Conservation (phyloP, 2,329 filamentous ascomycete genomes). For the Neonectria faginata region DNA sequence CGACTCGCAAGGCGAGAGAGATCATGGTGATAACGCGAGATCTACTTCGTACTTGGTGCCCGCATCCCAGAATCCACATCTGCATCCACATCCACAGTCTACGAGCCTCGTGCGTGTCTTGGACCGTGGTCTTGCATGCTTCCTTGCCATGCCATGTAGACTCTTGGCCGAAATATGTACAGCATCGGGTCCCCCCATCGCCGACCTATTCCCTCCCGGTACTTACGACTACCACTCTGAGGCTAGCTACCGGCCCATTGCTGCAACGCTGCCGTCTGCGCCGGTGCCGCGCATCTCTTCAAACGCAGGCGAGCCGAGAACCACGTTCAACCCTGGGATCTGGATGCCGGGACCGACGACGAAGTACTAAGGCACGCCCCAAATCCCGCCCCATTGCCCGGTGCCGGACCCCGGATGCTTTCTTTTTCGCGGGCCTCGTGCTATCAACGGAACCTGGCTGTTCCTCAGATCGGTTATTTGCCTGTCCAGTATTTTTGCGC, state of each 20-base stretch:
- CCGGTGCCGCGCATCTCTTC: conserved; percentile 17
- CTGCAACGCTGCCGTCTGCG: conserved; percentile 2
- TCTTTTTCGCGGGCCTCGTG: conserved; percentile 14
- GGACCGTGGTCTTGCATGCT: conserved; percentile 13
- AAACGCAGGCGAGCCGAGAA: conserved; percentile 14
- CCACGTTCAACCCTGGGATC: conserved; percentile 11
- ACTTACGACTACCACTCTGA: background rate
- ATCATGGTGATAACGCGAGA: conserved; percentile 29
- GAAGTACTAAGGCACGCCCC: background rate
- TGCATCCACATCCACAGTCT: conserved; percentile 10
- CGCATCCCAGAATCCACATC: background rate
- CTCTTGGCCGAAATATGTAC: background rate
- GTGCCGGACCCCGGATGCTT: conserved; percentile 20
- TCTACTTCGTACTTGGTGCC: conserved; percentile 21
- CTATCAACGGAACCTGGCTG: background rate
- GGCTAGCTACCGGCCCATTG: background rate
- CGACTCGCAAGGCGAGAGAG: conserved; percentile 1
- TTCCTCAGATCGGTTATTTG: conserved; percentile 4
- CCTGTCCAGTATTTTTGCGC: background rate
- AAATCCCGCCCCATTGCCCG: conserved; percentile 2
- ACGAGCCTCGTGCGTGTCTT: conserved; percentile 5
- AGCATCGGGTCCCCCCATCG: background rate
- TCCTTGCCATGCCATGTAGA: background rate
- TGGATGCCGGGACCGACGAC: conserved; percentile 5
- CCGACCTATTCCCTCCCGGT: background rate